Conservation (phyloP, 2,329 filamentous ascomycete species). For the Fusarium torreyae region DNA sequence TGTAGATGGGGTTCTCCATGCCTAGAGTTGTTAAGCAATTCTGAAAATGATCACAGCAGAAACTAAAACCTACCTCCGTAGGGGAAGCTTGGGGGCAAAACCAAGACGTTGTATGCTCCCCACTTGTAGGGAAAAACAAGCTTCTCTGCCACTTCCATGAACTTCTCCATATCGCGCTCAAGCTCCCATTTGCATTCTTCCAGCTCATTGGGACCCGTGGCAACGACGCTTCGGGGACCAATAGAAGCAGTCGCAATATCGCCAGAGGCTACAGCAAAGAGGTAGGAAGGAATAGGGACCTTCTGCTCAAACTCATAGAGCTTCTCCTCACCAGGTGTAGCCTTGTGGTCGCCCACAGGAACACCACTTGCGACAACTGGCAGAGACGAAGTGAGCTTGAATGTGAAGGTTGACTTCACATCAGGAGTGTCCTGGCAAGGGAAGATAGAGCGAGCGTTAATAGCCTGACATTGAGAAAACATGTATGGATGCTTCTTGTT, state of each 20-base stretch:
- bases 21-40: slow-evolving; percentile 57
- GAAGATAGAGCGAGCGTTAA: slow-evolving; percentile 93
- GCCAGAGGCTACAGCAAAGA: slow-evolving; percentile 91
- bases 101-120: slow-evolving; percentile 95
- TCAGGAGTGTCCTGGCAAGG: slow-evolving; percentile 98
- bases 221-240: slow-evolving; percentile 87
- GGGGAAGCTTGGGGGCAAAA: slow-evolving; percentile 90
- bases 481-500: slow-evolving; percentile 98
- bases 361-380: slow-evolving; percentile 95
- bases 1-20: slow-evolving; percentile 95
- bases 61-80: slow-evolving; percentile 75
- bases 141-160: slow-evolving; percentile 87
- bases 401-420: slow-evolving; percentile 94
- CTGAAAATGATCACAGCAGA: neutral
- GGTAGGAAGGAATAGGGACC: slow-evolving; percentile 93
- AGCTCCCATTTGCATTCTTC: slow-evolving; percentile 91
- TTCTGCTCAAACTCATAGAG: slow-evolving; percentile 90
- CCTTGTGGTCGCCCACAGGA: slow-evolving; percentile 62
- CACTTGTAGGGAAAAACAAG: slow-evolving; percentile 90
- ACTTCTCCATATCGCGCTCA: slow-evolving; percentile 90
- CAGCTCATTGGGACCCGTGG: slow-evolving; percentile 90
- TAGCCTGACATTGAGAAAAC: slow-evolving; percentile 98
- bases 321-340: slow-evolving; percentile 65
- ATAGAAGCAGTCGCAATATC: slow-evolving; percentile 90
- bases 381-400: slow-evolving; percentile 87